phyloP scores from a whole-genome alignment of 2,329 filamentous ascomycete genomes.

The Juglanconis oblonga region DNA sequence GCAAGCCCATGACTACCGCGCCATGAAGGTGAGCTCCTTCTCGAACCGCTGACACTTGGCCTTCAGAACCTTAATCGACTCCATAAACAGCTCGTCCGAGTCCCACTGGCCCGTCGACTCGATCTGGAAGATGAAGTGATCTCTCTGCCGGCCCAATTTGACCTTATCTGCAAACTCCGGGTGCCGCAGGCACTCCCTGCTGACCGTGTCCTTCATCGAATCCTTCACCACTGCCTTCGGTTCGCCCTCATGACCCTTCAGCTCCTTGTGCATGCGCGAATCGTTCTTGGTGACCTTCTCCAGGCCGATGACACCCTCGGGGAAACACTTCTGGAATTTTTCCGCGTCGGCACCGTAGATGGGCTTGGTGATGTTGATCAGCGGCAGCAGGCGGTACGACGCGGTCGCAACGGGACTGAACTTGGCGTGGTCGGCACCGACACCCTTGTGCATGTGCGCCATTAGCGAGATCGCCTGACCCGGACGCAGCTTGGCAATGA shows the following conservation, averaged over 20 bases:
- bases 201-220: slow-evolving; percentile 92
- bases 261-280: slow-evolving; percentile 55
- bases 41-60: slow-evolving; percentile 75
- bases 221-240: slow-evolving; percentile 83
- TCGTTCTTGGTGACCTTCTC: slow-evolving; percentile 72
- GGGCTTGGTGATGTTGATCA: slow-evolving; percentile 77
- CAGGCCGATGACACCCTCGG: slow-evolving; percentile 78
- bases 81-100: slow-evolving; percentile 89
- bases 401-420: slow-evolving; percentile 96
- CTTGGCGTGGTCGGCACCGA: slow-evolving; percentile 92
- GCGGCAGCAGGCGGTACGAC: slow-evolving; percentile 85
- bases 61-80: slow-evolving; percentile 82
- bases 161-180: slow-evolving; percentile 94
- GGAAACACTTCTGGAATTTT: slow-evolving; percentile 90
- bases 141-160: slow-evolving; percentile 81
- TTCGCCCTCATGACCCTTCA: slow-evolving; percentile 74
- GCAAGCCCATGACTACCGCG: slow-evolving; percentile 35
- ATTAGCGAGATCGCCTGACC: slow-evolving; percentile 82
- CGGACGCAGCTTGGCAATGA: slow-evolving; percentile 90
- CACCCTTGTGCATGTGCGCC: slow-evolving; percentile 93
- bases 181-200: slow-evolving; percentile 86
- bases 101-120: slow-evolving; percentile 96
- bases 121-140: slow-evolving; percentile 96
- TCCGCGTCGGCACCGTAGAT: slow-evolving; percentile 83
- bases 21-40: slow-evolving; percentile 67